Conservation (phyloP, 345 rosid species). For the Salix brachista region DNA sequence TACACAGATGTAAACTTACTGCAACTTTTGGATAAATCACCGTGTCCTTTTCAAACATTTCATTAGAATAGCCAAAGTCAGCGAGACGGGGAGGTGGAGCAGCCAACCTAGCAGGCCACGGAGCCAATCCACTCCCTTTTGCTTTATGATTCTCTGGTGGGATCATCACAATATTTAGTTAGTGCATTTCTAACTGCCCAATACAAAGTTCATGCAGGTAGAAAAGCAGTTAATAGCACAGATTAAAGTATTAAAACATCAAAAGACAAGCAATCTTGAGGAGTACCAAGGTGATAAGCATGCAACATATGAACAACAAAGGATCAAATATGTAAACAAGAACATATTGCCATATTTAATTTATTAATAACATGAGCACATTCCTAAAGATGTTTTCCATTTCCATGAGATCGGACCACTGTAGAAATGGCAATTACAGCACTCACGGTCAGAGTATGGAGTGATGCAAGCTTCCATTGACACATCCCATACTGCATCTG, state of each 20-base stretch:
- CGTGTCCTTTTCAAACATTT: conserved; percentile 80
- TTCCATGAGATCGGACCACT: neutral
- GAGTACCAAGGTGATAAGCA: neutral
- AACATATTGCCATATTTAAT: neutral
- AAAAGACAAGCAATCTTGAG: neutral
- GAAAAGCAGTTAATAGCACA: neutral
- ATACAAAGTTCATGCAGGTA: neutral
- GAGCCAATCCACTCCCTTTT: conserved; percentile 88
- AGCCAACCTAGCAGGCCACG: conserved; percentile 93
- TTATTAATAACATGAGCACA: neutral
- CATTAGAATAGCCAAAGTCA: conserved; percentile 78
- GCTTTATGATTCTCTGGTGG: conserved; percentile 21
- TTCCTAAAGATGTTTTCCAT: neutral
- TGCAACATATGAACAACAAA: neutral
- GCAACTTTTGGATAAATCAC: conserved; percentile 30
- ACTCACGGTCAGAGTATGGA: conserved; percentile 79
- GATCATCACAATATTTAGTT: neutral
- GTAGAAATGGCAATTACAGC: neutral
- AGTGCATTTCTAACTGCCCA: neutral
- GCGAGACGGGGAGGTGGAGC: conserved; percentile 85
- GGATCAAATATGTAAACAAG: neutral
- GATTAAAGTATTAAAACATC: neutral
- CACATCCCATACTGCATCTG: conserved; percentile 86
- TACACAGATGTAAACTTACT: neutral
- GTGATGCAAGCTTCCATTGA: conserved; percentile 85